Conservation (phyloP, 495 filamentous ascomycete species). For the Hypoxylon fragiforme region DNA sequence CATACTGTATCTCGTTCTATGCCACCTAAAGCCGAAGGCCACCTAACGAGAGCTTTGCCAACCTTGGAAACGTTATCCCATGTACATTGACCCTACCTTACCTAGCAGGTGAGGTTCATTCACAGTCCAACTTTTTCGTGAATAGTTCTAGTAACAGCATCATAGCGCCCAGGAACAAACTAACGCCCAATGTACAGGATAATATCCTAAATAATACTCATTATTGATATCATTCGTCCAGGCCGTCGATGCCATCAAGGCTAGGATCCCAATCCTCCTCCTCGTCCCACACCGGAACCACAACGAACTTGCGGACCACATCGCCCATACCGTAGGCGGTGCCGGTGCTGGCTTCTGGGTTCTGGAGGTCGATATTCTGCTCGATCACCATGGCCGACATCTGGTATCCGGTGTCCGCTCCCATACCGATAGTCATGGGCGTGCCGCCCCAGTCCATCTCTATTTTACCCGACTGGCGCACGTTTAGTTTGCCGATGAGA, state of each 20-base stretch:
- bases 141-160: no score
- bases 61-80: no score
- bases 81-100: no score
- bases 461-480: conserved; percentile 62
- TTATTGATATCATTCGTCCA: conserved; percentile 3
- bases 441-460: conserved; percentile 65
- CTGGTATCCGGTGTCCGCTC: conserved; percentile 48
- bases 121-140: neutral
- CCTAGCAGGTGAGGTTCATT: no score
- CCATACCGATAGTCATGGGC: conserved; percentile 48
- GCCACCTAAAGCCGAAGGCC: no score
- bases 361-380: conserved; percentile 47
- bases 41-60: no score
- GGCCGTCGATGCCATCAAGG: conserved; percentile 22
- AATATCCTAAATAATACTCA: neutral
- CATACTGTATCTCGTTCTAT: no score
- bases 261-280: conserved; percentile 48
- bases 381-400: conserved; percentile 51
- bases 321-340: conserved; percentile 59
- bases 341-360: conserved; percentile 44
- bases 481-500: conserved; percentile 60
- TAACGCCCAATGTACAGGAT: neutral
- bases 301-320: conserved; percentile 60
- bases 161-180: no score
- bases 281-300: conserved; percentile 57